Evolutionary conservation across 2,329 filamentous ascomycete genomes (phyloP), one percentile per base, ranked within the genome.

Genomic region (Ambrosiella xylebori): DNA sequence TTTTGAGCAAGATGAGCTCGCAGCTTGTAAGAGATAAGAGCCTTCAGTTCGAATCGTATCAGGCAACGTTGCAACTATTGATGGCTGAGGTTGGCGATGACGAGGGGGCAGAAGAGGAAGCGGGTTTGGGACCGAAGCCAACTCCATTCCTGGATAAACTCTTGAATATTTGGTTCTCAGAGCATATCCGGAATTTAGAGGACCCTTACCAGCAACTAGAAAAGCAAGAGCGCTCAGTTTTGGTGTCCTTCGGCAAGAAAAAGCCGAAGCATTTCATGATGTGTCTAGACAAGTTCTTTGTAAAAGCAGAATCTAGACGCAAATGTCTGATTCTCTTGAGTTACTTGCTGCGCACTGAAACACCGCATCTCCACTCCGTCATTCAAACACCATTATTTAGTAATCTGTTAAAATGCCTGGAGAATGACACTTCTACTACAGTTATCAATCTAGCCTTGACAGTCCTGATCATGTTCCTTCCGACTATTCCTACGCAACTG

Each of bases 401-500:
- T 59, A 81, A 85, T 65, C 72, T 93, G 17, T 71, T 91, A 56
- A 81, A 79, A 65, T 90, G 85, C 62, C 74, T 93, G 1, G 84
- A 88, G 68, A 79, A 79, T 57, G 87, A 93, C 67, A 86, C 84
- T 1, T 90, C 86, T 0, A 87, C 85, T 0, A 83, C 84, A 0
- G 80, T 85, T 2, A 76, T 91, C n/a, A 86, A 86, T 1, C 72
- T 88, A 49, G 85, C 86, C 1, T 71, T 93, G 56, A 86, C 85
- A 3, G 79, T 81, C 7, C 70, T 93, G 60, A 84, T 87, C 63
- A 93, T 93, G 87, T 80, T 91, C 36, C 69, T 93, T 54, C 87
- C 87, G 1, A 86, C 90, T 65, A 86, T 91, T 68, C 86, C 86
- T 0, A 83, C 79, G 63, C 83, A 84, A 1, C 70, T 90, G 12